Percentiles rank a stretch among this genome's conserved stretches.
Evolutionary conservation across 176 grass and related monocot genomes (phyloP).

Genomic region (Olyra latifolia): DNA sequence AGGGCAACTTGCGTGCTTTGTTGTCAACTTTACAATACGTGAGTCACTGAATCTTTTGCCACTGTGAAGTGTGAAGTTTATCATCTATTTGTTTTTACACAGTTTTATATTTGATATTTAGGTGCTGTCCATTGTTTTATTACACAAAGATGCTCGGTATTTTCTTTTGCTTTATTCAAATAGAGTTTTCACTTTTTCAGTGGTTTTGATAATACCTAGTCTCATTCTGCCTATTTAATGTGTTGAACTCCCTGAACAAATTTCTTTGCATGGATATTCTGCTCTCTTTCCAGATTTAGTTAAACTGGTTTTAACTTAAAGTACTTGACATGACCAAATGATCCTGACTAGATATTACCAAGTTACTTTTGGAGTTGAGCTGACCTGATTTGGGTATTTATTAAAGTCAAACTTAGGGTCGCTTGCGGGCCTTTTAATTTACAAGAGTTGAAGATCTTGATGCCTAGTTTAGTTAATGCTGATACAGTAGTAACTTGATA

Average conservation of each 20-base stretch:
- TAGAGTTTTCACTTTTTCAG: neutral
- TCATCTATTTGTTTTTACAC: constrained; percentile 10
- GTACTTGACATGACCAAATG: neutral
- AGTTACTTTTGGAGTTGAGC: neutral
- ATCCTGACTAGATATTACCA: neutral
- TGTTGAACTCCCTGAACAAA: neutral
- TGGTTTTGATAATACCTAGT: neutral
- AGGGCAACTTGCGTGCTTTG: constrained; percentile 90
- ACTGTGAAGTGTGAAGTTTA: constrained; percentile 5
- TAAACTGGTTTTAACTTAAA: neutral
- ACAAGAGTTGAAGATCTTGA: neutral
- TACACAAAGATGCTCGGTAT: constrained; percentile 14
- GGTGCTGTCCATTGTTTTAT: neutral
- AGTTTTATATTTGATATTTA: constrained; percentile 11
- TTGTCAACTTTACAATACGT: constrained; percentile 95
- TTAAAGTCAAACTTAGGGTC: neutral
- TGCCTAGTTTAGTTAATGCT: neutral
- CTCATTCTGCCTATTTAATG: neutral
- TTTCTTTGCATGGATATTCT: neutral
- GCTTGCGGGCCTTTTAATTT: neutral
- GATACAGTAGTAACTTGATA: neutral
- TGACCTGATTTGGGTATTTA: neutral
- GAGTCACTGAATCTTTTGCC: constrained; percentile 29
- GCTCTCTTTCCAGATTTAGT: neutral
- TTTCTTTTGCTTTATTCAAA: neutral